phyloP scores from a whole-genome alignment of 2,329 filamentous ascomycete species.

The Fusarium brevicatenulatum region DNA sequence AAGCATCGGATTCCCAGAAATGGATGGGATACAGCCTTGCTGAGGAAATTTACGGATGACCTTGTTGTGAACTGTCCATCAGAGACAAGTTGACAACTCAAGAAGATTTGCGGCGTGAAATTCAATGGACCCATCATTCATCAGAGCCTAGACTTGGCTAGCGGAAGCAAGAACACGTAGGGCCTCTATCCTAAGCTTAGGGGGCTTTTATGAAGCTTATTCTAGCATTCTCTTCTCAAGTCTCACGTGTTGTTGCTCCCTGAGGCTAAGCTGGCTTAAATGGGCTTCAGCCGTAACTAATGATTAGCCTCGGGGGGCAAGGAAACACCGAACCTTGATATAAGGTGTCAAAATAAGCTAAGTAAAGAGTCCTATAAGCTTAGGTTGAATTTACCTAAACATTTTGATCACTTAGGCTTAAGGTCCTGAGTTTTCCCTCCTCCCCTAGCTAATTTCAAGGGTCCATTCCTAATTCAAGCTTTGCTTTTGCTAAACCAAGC shows the following conservation, averaged over 20 bases:
- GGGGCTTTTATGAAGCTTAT: neutral
- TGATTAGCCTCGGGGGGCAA: too few species aligned
- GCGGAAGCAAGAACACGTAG: neutral
- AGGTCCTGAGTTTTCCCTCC: too few species aligned
- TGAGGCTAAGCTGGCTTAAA: neutral
- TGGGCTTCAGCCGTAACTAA: slow-evolving; percentile 2
- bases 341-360: too few species aligned
- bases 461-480: slow-evolving; percentile 13
- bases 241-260: neutral
- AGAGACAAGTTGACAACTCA: neutral
- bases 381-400: too few species aligned
- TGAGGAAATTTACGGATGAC: neutral
- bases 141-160: slow-evolving; percentile 14
- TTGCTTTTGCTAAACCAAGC: neutral
- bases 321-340: too few species aligned
- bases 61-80: neutral
- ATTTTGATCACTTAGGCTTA: too few species aligned
- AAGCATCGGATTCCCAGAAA: neutral
- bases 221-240: neutral
- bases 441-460: slow-evolving; percentile 21
- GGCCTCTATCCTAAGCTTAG: neutral
- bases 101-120: neutral
- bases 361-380: too few species aligned
- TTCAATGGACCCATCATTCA: slow-evolving; percentile 1
- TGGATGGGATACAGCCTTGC: too few species aligned